Conservation (phyloP, 1,284 basidiomycete species). For the Cryptococcus deneoformans region DNA sequence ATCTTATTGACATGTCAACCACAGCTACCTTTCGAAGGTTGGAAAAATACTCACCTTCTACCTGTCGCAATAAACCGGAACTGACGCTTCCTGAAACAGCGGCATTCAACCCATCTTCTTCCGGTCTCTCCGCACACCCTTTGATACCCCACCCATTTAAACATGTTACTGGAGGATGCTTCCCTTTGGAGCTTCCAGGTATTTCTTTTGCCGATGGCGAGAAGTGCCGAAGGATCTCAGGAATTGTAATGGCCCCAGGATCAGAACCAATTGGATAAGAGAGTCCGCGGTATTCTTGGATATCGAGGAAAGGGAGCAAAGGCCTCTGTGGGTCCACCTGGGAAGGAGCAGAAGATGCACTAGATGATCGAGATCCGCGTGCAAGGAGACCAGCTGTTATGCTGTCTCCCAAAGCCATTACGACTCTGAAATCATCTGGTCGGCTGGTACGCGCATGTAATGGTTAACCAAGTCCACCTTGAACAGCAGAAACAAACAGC, state of each 20-base stretch:
- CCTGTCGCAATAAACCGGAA: slow-evolving; percentile 29
- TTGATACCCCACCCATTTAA: slow-evolving; percentile 6
- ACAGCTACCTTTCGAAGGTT: no score
- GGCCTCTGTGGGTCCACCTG: background rate
- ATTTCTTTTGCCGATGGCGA: slow-evolving; percentile 6
- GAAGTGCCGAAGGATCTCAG: slow-evolving; percentile 35
- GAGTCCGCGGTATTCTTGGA: slow-evolving; percentile 46
- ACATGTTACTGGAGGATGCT: slow-evolving; percentile 26
- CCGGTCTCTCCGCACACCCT: slow-evolving; percentile 19
- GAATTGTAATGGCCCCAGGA: slow-evolving; percentile 39
- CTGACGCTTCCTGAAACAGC: slow-evolving; percentile 37
- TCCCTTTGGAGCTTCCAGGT: slow-evolving; percentile 26
- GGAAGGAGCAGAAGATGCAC: background rate
- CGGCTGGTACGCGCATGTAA: slow-evolving; percentile 24
- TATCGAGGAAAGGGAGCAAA: slow-evolving; percentile 13
- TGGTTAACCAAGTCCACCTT: background rate
- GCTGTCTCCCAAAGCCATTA: slow-evolving; percentile 49
- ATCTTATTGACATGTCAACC: slow-evolving; percentile 21
- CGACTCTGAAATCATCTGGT: slow-evolving; percentile 46
- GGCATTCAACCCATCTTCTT: slow-evolving; percentile 39
- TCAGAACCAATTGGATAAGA: slow-evolving; percentile 49
- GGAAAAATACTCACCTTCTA: slow-evolving; percentile 24
- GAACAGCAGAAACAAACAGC: background rate
- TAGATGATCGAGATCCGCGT: slow-evolving; percentile 5
- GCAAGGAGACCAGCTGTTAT: slow-evolving; percentile 49